Conservation (phyloP, 1,284 basidiomycete genomes). For the Clitocybe nebularis region DNA sequence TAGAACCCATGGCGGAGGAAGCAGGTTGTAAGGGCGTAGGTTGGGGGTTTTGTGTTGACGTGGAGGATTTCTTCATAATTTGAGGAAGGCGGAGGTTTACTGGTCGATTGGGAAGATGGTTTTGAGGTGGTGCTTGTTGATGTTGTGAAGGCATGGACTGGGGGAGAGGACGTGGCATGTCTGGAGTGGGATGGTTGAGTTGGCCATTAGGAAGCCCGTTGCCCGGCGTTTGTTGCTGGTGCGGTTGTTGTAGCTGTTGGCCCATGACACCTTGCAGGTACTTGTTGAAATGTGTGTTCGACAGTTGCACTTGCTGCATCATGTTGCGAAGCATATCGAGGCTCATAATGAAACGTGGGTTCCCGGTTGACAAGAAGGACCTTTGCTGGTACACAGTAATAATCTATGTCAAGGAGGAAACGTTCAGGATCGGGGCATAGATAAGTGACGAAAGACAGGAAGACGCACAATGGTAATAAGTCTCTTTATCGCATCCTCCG, state of each 20-base stretch:
- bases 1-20: slow-evolving; percentile 22
- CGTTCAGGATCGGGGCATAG: no score
- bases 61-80: slow-evolving; percentile 25
- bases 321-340: slow-evolving; percentile 43
- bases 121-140: slow-evolving; percentile 23
- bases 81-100: slow-evolving; percentile 28
- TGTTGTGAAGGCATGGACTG: slow-evolving; percentile 17
- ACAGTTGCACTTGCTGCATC: slow-evolving; percentile 25
- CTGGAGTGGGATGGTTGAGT: slow-evolving; percentile 7
- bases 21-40: slow-evolving; percentile 7
- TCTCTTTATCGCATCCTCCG: slow-evolving; percentile 42
- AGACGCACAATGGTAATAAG: slow-evolving; percentile 52
- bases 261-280: slow-evolving; percentile 24
- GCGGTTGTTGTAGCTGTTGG: slow-evolving; percentile 21
- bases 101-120: slow-evolving; percentile 18
- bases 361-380: slow-evolving; percentile 34
- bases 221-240: slow-evolving; percentile 9
- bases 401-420: slow-evolving; percentile 34
- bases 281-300: slow-evolving; percentile 7
- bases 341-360: slow-evolving; percentile 49
- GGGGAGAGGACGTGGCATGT: slow-evolving; percentile 16
- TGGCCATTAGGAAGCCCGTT: slow-evolving; percentile 8
- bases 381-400: slow-evolving; percentile 50
- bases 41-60: slow-evolving; percentile 15
- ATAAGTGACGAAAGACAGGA: slow-evolving; percentile 11